Percentiles rank a stretch among this genome's conserved stretches.
Evolutionary conservation across 352 stramenopile genomes (phyloP).

Genomic region (Globisporangium yorkense): DNA sequence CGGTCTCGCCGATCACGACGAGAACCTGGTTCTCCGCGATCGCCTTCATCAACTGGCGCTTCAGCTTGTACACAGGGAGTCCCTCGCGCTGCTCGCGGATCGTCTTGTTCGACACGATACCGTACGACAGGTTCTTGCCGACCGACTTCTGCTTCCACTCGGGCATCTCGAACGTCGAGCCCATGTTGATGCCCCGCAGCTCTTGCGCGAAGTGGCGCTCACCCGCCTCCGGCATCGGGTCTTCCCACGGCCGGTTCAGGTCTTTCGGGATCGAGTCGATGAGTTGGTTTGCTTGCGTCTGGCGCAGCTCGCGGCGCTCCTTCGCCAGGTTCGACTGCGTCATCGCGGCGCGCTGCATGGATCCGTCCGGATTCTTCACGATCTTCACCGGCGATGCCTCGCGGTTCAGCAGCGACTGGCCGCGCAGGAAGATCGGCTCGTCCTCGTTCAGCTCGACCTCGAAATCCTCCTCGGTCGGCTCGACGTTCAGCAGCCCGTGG

Average conservation of each 20-base stretch:
- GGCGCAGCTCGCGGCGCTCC: conserved; percentile 95
- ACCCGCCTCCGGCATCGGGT: conserved; percentile 96
- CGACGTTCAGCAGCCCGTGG: conserved; percentile 79
- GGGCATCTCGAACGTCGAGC: conserved; percentile 86
- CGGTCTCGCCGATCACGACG: conserved; percentile 99
- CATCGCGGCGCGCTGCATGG: conserved; percentile 96
- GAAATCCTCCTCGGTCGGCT: conserved; percentile 84
- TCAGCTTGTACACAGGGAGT: conserved; percentile 97
- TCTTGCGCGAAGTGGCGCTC: conserved; percentile 98
- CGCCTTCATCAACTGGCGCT: conserved; percentile 92
- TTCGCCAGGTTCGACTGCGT: conserved; percentile 96
- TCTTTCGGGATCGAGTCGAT: conserved; percentile 98
- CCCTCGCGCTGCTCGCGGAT: conserved; percentile 97
- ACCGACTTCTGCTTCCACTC: conserved; percentile 98
- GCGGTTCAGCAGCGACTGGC: conserved; percentile 88
- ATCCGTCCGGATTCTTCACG: conserved; percentile 99
- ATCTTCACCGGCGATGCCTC: conserved; percentile 97
- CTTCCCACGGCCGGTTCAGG: conserved; percentile 97
- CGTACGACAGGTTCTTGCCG: conserved; percentile 96
- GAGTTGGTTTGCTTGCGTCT: conserved; percentile 96
- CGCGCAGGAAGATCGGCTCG: conserved; percentile 95
- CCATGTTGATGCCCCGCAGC: conserved; percentile 89
- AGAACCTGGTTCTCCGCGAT: conserved; percentile 95
- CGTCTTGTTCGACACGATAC: conserved; percentile 92
- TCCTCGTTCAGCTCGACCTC: conserved; percentile 96